Evolutionary conservation across 1,284 basidiomycete genomes (phyloP).

Genomic region (Malassezia globosa): DNA sequence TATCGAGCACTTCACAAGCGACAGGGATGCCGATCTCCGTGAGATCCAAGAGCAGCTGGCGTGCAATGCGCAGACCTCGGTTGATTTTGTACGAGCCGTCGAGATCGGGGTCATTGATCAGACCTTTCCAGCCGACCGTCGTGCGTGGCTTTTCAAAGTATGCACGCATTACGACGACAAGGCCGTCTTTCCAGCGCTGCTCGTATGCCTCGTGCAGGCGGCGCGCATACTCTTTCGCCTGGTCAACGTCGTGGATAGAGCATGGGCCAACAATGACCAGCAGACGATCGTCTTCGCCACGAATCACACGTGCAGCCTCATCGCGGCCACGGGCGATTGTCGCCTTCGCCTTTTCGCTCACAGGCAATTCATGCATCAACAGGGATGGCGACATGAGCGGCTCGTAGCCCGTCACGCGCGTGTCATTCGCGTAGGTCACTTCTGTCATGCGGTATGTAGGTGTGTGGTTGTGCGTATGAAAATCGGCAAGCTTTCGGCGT

Average conservation of each 20-base stretch:
- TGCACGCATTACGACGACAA: conserved; percentile 86
- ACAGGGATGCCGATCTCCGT: conserved; percentile 80
- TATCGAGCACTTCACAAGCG: conserved; percentile 79
- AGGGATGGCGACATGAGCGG: conserved; percentile 40
- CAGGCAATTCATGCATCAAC: conserved; percentile 41
- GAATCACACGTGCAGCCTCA: conserved; percentile 31
- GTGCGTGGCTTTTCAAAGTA: conserved; percentile 78
- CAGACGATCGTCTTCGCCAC: conserved; percentile 42
- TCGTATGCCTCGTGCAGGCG: conserved; percentile 28
- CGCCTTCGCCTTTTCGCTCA: conserved; percentile 23
- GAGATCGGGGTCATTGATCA: conserved; percentile 64
- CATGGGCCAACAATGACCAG: conserved; percentile 62
- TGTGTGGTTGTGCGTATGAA: too few species aligned
- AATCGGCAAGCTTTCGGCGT: too few species aligned
- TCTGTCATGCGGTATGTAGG: conserved; percentile 9
- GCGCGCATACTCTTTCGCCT: conserved; percentile 79
- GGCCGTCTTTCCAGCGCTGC: conserved; percentile 57
- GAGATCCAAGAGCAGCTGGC: conserved; percentile 78
- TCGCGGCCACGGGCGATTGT: conserved; percentile 38
- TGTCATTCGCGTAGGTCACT: conserved; percentile 31
- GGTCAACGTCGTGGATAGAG: conserved; percentile 79
- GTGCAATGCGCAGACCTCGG: conserved; percentile 67
- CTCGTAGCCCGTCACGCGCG: conserved; percentile 43
- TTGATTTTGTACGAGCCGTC: conserved; percentile 93
- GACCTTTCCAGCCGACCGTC: conserved; percentile 64